Evolutionary conservation across 129 eudicot genomes (phyloP), one percentile per base, ranked within the genome.

Genomic region (Lonicera japonica): DNA sequence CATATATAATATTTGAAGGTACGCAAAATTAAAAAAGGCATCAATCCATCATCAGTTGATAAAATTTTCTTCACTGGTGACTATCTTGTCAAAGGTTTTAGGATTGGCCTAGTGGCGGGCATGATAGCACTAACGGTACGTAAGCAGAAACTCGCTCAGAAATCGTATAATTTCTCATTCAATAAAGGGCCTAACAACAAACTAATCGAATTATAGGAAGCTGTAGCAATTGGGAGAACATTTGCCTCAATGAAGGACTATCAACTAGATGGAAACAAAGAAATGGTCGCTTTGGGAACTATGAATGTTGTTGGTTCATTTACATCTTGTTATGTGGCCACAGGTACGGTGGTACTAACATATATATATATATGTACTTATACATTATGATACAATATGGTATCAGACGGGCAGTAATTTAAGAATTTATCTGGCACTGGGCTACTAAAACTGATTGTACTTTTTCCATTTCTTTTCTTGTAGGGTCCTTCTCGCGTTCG

Each of bases 141-240:
- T 29, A 56, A 79, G 54, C 20, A 23, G 19, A 36, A 25, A 24
- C 4, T 25, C 25, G 22, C 16, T 36, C 19, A 7, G 5, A 16
- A 11, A 18, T 25, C 46, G 45, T 17, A n/a, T n/a, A 8, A 14
- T n/a, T 14, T n/a, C 3, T n/a, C 19, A 14, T 50, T 50, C 54
- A 50, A 4, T n/a, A 5, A 0, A 11, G 19, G 19, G 21, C 8
- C 55, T 50, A 17, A 50, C 21, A n/a, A 50, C 21, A 50, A 11
- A n/a, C 16, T 11, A 1, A n/a, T 50, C 21, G 19, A 17, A 14
- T 45, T 13, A 11, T 64, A 89, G 96, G 96, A 88, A 85, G 94
- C 94, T 16, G 80, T 80, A 10, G 96, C 96, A 25, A 85, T 88
- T 47, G 96, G 89, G 55, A 80, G 96, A 82, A 85, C 96, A 64